Evolutionary conservation across 495 filamentous ascomycete genomes (phyloP), one percentile per base, ranked within the genome.

Genomic region (Penicillium parvum): DNA sequence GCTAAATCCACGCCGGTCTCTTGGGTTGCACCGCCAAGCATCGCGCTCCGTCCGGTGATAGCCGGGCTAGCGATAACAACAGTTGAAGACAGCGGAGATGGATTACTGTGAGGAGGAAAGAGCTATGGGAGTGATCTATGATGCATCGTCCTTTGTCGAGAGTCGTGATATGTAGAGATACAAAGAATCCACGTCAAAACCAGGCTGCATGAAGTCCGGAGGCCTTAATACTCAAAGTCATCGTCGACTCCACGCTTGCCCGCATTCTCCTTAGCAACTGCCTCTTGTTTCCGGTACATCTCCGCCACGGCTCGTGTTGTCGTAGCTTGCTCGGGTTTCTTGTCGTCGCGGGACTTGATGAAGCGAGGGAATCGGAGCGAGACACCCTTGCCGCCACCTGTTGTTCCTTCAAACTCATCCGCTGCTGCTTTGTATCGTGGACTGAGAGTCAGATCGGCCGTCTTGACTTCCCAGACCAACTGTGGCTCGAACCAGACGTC

Each of bases 401-500:
- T 66, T 12, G 68, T 70, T 9, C 66, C 68, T 5, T 57, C 60
- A 42, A 72, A 75, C 5, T 82, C 79, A 56, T 90, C 85, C 7
- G 64, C 68, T 7, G 74, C 77, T 5, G 94, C 94, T 58, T 90
- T 87, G 61, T 98, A 98, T 20, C 90, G 74, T 27, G 92, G 92
- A 48, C 84, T 90, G 4, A 98, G 76, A 3, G 90, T 96, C 54
- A 98, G 64, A 75, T 97, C 92, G 2, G 92, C 92, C 9, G 91
- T 89, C 66, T 91, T 96, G 47, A 97, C 90, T 65, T 98, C 92
- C 92, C 92, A 98, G 2, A 98, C 94, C 32, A 86, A 78, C 19
- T 81, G 80, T 3, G 91, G 88, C 66, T 97, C 92, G 60, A 98
- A 94, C 92, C 92, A 98, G 22, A 98, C 91, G 60, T 98, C 94